A percentile compares a stretch with the other conserved stretches of the same genome.
Evolutionary conservation across 192 early-diverging fungal genomes (phyloP).

Genomic region (Backusella tuberculispora): DNA sequence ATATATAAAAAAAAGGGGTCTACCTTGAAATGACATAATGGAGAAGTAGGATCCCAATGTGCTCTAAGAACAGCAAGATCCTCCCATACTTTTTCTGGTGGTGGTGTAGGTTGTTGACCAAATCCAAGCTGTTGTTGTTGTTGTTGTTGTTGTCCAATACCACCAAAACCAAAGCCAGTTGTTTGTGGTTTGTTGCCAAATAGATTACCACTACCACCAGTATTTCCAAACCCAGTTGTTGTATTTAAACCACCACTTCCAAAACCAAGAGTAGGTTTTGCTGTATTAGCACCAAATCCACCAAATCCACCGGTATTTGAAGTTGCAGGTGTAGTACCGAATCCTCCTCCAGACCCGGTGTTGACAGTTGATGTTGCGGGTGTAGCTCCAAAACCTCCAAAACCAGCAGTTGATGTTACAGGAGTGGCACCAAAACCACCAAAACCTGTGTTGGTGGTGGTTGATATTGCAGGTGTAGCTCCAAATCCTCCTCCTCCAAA

Average conservation of each 20-base stretch:
- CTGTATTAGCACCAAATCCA: slow-evolving; percentile 28
- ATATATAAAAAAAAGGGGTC: background rate
- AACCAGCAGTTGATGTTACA: background rate
- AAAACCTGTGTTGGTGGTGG: slow-evolving; percentile 2
- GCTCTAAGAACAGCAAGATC: slow-evolving; percentile 69
- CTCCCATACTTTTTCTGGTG: slow-evolving; percentile 56
- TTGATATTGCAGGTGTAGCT: background rate
- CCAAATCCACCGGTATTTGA: slow-evolving; percentile 30
- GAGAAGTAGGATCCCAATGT: slow-evolving; percentile 77
- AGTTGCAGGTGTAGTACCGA: background rate
- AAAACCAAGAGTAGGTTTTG: slow-evolving; percentile 40
- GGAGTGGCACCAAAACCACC: background rate
- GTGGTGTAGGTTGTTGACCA: slow-evolving; percentile 38
- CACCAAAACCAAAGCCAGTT: background rate
- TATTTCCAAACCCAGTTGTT: background rate
- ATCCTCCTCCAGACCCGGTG: slow-evolving; percentile 33
- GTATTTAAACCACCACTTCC: slow-evolving; percentile 7
- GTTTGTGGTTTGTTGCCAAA: slow-evolving; percentile 14
- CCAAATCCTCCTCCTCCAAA: slow-evolving; percentile 23
- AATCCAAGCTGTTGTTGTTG: slow-evolving; percentile 51
- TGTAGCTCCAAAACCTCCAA: slow-evolving; percentile 18
- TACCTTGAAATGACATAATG: slow-evolving; percentile 82
- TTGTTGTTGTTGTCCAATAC: slow-evolving; percentile 36
- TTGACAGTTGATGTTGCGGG: slow-evolving; percentile 24
- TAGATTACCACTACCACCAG: background rate